Conservation (phyloP, 345 rosid genomes). For the Combretum micranthum region DNA sequence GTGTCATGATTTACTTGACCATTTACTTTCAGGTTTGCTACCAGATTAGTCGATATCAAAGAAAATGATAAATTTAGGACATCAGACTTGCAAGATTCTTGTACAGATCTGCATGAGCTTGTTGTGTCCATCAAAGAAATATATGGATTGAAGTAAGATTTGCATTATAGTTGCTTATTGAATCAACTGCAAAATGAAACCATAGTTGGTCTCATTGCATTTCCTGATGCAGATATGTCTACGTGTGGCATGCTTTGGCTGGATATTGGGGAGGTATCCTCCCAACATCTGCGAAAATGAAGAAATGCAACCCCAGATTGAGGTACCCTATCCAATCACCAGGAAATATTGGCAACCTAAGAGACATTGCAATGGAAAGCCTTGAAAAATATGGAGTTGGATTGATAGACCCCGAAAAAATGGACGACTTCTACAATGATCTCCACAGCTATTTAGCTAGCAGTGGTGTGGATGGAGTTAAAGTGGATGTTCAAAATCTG, state of each 20-base stretch:
- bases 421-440: constrained; percentile 18
- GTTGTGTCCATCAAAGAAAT: constrained; percentile 26
- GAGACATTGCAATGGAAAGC: constrained; percentile 10
- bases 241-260: constrained; percentile 24
- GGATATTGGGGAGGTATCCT: constrained; percentile 28
- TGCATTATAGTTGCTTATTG: not conserved
- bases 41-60: constrained; percentile 10
- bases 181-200: not conserved
- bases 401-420: constrained; percentile 19
- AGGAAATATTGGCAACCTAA: constrained; percentile 9
- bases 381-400: constrained; percentile 12
- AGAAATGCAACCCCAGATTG: constrained; percentile 4
- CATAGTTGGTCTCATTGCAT: not conserved
- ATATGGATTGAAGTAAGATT: constrained; percentile 19
- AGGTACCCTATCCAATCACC: constrained; percentile 8
- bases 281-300: constrained; percentile 13
- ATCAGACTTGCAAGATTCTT: constrained; percentile 10
- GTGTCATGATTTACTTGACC: not conserved
- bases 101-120: constrained; percentile 20
- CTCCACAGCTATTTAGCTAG: constrained; percentile 19
- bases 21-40: constrained; percentile 5
- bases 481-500: constrained; percentile 18
- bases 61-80: constrained; percentile 27
- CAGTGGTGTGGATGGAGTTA: constrained; percentile 22
- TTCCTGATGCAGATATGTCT: constrained; percentile 11